Evolutionary conservation across 1,284 basidiomycete species (phyloP).

Genomic region (Tremellales sp.): DNA sequence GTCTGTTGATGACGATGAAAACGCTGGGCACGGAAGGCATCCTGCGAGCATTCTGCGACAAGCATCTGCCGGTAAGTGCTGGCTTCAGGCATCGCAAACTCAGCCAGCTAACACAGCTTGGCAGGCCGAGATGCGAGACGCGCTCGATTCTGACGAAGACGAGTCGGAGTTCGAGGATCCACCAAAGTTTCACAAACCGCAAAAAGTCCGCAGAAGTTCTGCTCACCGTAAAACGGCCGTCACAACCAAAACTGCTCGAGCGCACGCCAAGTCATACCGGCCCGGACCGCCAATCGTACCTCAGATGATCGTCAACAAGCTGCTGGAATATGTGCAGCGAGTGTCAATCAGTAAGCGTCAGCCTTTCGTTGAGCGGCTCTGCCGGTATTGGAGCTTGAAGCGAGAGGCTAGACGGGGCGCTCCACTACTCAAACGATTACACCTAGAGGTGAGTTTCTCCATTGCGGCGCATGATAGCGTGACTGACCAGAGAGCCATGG

Average conservation of each 20-base stretch:
- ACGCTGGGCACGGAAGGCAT: slow-evolving; percentile 52
- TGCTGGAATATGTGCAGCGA: slow-evolving; percentile 71
- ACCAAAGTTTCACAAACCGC: background rate
- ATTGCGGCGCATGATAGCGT: background rate
- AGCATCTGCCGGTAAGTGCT: slow-evolving; percentile 73
- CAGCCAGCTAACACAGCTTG: slow-evolving; percentile 43
- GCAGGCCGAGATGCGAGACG: slow-evolving; percentile 11
- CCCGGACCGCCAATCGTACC: slow-evolving; percentile 56
- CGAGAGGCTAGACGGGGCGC: slow-evolving; percentile 88
- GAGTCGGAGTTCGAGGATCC: slow-evolving; percentile 42
- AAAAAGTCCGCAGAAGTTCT: slow-evolving; percentile 1
- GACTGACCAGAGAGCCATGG: slow-evolving; percentile 63
- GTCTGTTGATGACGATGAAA: slow-evolving; percentile 82
- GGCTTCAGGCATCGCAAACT: background rate
- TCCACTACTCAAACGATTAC: slow-evolving; percentile 85
- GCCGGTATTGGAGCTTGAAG: slow-evolving; percentile 96
- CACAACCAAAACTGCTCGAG: slow-evolving; percentile 52
- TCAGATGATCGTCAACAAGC: slow-evolving; percentile 57
- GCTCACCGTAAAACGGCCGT: slow-evolving; percentile 16
- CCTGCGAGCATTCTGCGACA: slow-evolving; percentile 78
- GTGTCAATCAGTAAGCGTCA: slow-evolving; percentile 70
- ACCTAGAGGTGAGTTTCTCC: slow-evolving; percentile 63
- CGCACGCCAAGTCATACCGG: slow-evolving; percentile 55
- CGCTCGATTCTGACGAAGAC: slow-evolving; percentile 29
- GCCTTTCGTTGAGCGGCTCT: slow-evolving; percentile 73